Evolutionary conservation across 2,329 filamentous ascomycete species (phyloP).

Genomic region (Ceratocystis lukuohia): DNA sequence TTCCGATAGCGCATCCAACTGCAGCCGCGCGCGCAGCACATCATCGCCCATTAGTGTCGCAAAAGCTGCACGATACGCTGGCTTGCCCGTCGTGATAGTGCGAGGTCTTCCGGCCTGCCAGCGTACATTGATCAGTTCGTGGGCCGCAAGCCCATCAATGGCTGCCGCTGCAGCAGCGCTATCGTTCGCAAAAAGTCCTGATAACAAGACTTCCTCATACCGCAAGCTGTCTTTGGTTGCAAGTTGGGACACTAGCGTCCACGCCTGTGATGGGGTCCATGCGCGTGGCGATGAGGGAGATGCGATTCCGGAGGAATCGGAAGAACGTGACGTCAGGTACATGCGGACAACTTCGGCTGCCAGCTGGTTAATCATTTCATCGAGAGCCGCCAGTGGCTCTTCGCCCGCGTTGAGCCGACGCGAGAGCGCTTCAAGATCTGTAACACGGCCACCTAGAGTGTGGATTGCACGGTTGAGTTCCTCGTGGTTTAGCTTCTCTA

Average conservation of each 20-base stretch:
- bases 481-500: conserved; percentile 36
- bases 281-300: conserved; percentile 25
- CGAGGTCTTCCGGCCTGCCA: conserved; percentile 64
- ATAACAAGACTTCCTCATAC: conserved; percentile 76
- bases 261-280: conserved; percentile 79
- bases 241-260: conserved; percentile 72
- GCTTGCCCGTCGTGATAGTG: conserved; percentile 65
- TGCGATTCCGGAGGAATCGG: not conserved
- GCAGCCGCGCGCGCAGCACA: conserved; percentile 60
- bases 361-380: conserved; percentile 78
- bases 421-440: conserved; percentile 88
- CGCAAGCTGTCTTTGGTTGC: conserved; percentile 54
- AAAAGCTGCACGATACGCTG: conserved; percentile 79
- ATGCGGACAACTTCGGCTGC: conserved; percentile 87
- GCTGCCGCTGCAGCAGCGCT: conserved; percentile 40
- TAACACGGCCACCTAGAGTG: conserved; percentile 77
- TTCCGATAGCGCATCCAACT: conserved; percentile 55
- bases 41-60: conserved; percentile 54
- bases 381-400: conserved; percentile 63
- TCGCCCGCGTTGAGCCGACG: conserved; percentile 79
- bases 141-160: conserved; percentile 66
- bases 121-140: conserved; percentile 70
- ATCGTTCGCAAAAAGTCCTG: conserved; percentile 51
- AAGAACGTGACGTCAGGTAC: conserved; percentile 46
- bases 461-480: conserved; percentile 74